Evolutionary conservation across 2,329 filamentous ascomycete species (phyloP).

Genomic region (Aspergillus texensis): DNA sequence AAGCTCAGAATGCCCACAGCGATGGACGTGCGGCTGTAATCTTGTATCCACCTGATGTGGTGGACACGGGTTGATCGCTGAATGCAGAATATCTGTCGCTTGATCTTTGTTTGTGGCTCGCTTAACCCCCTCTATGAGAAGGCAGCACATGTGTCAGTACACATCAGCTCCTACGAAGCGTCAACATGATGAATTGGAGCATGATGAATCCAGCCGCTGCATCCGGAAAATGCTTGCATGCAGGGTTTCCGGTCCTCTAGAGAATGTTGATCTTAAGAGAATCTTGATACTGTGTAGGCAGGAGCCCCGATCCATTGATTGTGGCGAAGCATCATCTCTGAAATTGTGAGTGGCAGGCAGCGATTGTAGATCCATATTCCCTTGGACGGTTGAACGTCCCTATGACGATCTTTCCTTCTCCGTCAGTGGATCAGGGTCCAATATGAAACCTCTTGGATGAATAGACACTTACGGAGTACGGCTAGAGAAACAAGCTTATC

Average conservation of each 20-base stretch:
- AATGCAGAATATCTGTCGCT: neutral
- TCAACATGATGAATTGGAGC: neutral
- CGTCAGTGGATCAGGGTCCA: conserved; percentile 14
- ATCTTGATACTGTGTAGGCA: neutral
- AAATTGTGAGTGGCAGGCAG: neutral
- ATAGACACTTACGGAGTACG: neutral
- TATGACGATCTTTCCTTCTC: conserved; percentile 10
- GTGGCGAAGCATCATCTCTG: conserved; percentile 8
- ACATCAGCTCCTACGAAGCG: neutral
- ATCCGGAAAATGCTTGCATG: conserved; percentile 7
- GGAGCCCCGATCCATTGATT: neutral
- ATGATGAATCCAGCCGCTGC: neutral
- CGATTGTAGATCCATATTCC: conserved; percentile 1
- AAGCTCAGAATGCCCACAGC: neutral
- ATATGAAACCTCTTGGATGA: conserved; percentile 4
- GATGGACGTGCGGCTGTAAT: neutral
- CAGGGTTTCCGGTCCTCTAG: neutral
- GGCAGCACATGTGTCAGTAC: neutral
- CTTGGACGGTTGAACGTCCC: neutral
- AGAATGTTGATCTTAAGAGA: conserved; percentile 8
- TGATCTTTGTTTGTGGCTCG: too few species aligned
- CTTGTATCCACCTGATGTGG: neutral
- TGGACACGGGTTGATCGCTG: neutral
- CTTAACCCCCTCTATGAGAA: neutral
- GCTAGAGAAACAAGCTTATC: conserved; percentile 4